Percentiles rank a stretch among this genome's conserved stretches.
Conservation (phyloP, 176 grass and related monocot genomes). For the Lolium rigidum region DNA sequence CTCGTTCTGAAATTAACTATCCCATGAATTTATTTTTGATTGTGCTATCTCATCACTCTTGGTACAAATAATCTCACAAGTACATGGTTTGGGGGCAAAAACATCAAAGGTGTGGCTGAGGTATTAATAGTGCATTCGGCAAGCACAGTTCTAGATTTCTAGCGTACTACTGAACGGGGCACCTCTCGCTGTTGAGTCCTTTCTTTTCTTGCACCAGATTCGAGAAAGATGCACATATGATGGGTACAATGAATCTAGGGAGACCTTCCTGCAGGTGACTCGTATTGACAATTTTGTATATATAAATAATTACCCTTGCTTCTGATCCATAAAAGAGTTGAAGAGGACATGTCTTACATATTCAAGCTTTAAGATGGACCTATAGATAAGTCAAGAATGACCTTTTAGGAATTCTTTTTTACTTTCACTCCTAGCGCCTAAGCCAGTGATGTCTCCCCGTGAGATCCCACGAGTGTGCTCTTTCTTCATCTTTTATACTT, state of each 20-base stretch:
- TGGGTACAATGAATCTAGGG: background rate
- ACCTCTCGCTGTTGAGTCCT: background rate
- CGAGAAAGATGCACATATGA: background rate
- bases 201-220: background rate
- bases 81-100: background rate
- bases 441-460: constrained; percentile 11
- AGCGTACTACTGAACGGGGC: background rate
- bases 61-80: background rate
- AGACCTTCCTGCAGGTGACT: background rate
- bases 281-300: background rate
- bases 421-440: background rate
- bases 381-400: constrained; percentile 24
- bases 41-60: background rate
- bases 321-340: background rate
- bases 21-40: background rate
- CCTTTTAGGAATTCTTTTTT: constrained; percentile 22
- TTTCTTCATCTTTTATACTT: background rate
- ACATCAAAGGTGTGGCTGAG: background rate
- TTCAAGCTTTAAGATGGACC: background rate
- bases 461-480: background rate
- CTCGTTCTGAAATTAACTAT: background rate
- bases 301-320: background rate
- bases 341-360: background rate
- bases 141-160: background rate
- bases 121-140: background rate